Conservation (phyloP, 1,139 yeast genomes). For the Suhomyces bolitotheri region DNA sequence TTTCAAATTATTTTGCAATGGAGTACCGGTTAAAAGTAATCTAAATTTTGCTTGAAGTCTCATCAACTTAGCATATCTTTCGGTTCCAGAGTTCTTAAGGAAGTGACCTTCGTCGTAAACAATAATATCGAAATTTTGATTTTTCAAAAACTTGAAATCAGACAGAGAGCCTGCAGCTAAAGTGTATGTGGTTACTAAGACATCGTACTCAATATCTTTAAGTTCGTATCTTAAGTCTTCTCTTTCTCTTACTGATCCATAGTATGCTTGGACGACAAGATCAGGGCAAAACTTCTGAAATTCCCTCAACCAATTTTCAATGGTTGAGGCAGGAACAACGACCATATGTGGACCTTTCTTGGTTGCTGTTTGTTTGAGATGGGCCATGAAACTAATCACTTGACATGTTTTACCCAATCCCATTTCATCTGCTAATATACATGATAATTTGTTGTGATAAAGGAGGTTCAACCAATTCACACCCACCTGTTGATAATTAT, state of each 20-base stretch:
- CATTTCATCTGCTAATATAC: conserved; percentile 98
- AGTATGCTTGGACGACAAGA: conserved; percentile 84
- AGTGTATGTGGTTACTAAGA: conserved; percentile 89
- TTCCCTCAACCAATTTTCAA: conserved; percentile 97
- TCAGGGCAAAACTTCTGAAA: conserved; percentile 85
- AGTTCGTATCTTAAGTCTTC: conserved; percentile 77
- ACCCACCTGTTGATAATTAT: conserved; percentile 93
- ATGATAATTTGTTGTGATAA: conserved; percentile 75
- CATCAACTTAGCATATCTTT: conserved; percentile 85
- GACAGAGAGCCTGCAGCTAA: conserved; percentile 84
- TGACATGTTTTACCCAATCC: conserved; percentile 97
- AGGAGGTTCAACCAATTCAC: conserved; percentile 86
- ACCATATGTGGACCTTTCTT: conserved; percentile 72
- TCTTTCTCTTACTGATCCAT: conserved; percentile 84
- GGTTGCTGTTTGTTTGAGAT: conserved; percentile 61
- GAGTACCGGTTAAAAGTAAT: conserved; percentile 90
- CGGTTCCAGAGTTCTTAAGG: conserved; percentile 86
- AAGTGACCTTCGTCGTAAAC: conserved; percentile 98
- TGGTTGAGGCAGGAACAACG: conserved; percentile 93
- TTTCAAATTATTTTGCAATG: conserved; percentile 86
- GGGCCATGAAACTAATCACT: conserved; percentile 89
- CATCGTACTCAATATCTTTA: conserved; percentile 70
- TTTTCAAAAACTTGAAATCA: conserved; percentile 76
- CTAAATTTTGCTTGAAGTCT: conserved; percentile 78
- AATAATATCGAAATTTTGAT: conserved; percentile 76